Conservation (phyloP, 805 yeast species). For the Lachancea quebecensis region DNA sequence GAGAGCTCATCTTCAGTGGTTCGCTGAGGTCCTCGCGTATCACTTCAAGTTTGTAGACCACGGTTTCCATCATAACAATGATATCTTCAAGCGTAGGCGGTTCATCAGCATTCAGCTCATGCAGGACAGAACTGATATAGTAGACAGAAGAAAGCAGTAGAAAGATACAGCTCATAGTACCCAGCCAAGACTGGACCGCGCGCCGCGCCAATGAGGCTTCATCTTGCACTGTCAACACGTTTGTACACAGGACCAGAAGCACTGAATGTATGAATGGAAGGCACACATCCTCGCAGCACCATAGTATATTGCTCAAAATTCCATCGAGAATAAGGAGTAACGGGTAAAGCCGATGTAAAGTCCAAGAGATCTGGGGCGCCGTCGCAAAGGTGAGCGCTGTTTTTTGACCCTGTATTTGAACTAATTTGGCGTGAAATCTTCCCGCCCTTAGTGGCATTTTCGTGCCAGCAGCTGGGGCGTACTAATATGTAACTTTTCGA, state of each 20-base stretch:
- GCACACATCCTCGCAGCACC: slow-evolving; percentile 24
- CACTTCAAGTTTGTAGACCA: slow-evolving; percentile 20
- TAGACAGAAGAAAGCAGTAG: slow-evolving; percentile 14
- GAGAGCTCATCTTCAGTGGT: neutral
- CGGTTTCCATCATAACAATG: slow-evolving; percentile 19
- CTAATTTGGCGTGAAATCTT: slow-evolving; percentile 7
- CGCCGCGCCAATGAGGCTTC: slow-evolving; percentile 1
- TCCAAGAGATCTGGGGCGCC: slow-evolving; percentile 17
- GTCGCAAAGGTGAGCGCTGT: slow-evolving; percentile 18
- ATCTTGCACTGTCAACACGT: slow-evolving; percentile 7
- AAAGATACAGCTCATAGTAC: slow-evolving; percentile 15
- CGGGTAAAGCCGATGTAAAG: slow-evolving; percentile 24
- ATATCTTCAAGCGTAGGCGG: slow-evolving; percentile 32
- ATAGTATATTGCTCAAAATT: slow-evolving; percentile 20
- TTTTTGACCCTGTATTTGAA: slow-evolving; percentile 18
- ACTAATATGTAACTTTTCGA: too few species aligned
- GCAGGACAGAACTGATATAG: slow-evolving; percentile 17
- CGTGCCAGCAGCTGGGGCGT: neutral
- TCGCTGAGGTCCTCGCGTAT: slow-evolving; percentile 14
- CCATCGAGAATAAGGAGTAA: slow-evolving; percentile 23
- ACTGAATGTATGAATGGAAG: slow-evolving; percentile 24
- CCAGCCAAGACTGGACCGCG: slow-evolving; percentile 15
- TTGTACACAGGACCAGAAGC: slow-evolving; percentile 12
- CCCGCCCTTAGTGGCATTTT: slow-evolving; percentile 2
- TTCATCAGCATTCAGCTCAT: slow-evolving; percentile 18